A percentile compares a stretch with the other conserved stretches of the same genome.
phyloP scores from a whole-genome alignment of 2,329 filamentous ascomycete genomes.

The Colletotrichum sp. region DNA sequence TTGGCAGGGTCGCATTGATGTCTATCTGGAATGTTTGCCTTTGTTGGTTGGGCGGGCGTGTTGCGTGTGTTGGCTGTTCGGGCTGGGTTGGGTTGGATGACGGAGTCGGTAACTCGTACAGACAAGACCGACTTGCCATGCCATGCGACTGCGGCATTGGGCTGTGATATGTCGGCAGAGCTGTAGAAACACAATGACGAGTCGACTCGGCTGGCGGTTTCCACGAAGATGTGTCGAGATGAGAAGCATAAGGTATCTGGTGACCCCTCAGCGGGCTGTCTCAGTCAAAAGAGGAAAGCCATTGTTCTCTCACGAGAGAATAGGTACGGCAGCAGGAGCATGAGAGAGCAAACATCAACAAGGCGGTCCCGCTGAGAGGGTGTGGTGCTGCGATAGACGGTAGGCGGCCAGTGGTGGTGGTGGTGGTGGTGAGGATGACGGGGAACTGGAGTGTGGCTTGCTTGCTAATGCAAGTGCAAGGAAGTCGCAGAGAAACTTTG shows the following conservation, averaged over 20 bases:
- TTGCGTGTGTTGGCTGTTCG: neutral
- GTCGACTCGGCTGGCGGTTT: neutral
- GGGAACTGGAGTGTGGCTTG: slow-evolving; percentile 6
- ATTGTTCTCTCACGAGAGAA: neutral
- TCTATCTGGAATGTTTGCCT: neutral
- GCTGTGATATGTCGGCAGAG: neutral
- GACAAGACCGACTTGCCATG: neutral
- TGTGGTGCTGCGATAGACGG: neutral
- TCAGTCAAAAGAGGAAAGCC: neutral
- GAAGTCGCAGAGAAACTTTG: neutral
- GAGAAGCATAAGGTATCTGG: neutral
- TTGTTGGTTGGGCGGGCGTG: neutral
- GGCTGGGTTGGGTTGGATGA: neutral
- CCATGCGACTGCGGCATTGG: neutral
- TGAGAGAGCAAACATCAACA: neutral
- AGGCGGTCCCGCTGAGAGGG: neutral
- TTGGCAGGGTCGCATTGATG: neutral
- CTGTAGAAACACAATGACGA: neutral
- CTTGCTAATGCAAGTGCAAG: slow-evolving; percentile 13
- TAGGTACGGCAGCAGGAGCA: neutral
- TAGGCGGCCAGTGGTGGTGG: neutral
- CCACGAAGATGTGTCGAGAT: neutral
- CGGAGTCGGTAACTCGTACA: neutral
- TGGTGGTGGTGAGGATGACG: neutral
- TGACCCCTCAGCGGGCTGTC: neutral